phyloP scores from a whole-genome alignment of 805 yeast species.

The Myxozyma udenii region DNA sequence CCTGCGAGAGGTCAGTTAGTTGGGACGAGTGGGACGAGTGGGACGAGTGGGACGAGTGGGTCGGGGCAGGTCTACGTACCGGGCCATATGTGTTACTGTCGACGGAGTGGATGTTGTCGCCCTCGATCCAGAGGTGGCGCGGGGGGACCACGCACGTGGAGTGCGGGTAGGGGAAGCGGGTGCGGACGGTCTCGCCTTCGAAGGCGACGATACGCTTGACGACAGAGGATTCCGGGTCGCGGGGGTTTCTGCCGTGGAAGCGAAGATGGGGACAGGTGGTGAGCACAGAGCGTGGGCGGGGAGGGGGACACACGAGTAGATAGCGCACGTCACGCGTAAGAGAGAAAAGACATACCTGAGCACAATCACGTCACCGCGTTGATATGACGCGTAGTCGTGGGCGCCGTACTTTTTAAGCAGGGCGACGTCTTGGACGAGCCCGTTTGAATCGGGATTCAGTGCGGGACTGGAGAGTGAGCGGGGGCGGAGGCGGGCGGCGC shows the following conservation, averaged over 20 bases:
- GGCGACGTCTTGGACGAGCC: conserved; percentile 20
- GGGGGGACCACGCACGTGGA: conserved; percentile 61
- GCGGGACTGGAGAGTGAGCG: conserved; percentile 25
- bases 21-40: no score
- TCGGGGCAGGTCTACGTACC: conserved; percentile 40
- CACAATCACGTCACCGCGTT: conserved; percentile 22
- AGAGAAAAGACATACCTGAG: conserved; percentile 14
- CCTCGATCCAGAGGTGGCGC: conserved; percentile 91
- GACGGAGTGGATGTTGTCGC: conserved; percentile 74
- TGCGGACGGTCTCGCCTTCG: conserved; percentile 64
- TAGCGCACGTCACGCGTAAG: no score
- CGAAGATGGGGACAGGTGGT: neutral
- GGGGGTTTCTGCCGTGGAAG: conserved; percentile 44
- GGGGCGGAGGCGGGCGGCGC: no score
- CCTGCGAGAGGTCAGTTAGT: no score
- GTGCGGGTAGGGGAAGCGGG: conserved; percentile 67
- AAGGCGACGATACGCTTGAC: conserved; percentile 77
- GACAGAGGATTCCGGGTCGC: conserved; percentile 69
- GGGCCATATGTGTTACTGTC: conserved; percentile 92
- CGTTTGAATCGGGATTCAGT: conserved; percentile 25
- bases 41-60: no score
- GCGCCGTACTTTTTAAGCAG: conserved; percentile 13
- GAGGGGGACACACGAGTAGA: no score
- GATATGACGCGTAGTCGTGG: conserved; percentile 10
- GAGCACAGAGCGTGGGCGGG: no score